phyloP scores from a whole-genome alignment of 2,329 filamentous ascomycete genomes.

The Botryotinia calthae region DNA sequence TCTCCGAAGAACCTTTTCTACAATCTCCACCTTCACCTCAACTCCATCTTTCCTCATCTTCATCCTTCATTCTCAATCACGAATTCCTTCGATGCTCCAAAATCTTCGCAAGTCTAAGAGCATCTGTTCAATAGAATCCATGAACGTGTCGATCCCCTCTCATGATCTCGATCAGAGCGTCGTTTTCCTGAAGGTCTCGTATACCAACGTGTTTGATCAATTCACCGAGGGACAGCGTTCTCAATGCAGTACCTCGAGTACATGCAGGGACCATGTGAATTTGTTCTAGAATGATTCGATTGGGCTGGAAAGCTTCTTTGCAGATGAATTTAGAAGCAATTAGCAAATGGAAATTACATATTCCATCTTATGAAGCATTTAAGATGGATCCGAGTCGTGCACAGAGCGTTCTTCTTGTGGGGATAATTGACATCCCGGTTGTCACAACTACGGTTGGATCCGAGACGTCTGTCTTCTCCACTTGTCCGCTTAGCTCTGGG shows the following conservation, averaged over 20 bases:
- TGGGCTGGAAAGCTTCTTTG: slow-evolving; percentile 14
- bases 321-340: slow-evolving; percentile 5
- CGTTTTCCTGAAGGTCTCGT: neutral
- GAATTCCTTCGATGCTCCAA: neutral
- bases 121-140: neutral
- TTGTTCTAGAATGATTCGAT: slow-evolving; percentile 9
- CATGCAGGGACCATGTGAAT: neutral
- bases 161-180: slow-evolving; percentile 1
- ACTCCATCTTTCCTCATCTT: neutral
- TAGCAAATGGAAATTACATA: neutral
- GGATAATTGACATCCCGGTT: neutral
- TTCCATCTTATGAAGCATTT: neutral
- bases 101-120: neutral
- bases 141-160: neutral
- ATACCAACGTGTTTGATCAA: slow-evolving; percentile 8
- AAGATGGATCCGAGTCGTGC: slow-evolving; percentile 4
- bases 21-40: neutral
- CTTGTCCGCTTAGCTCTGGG: neutral
- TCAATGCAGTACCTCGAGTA: neutral
- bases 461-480: neutral
- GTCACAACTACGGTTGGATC: neutral
- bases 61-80: neutral
- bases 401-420: neutral
- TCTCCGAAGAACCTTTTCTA: neutral
- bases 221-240: neutral